phyloP scores from a whole-genome alignment of 495 filamentous ascomycete species.

The Daldinia caldariorum region DNA sequence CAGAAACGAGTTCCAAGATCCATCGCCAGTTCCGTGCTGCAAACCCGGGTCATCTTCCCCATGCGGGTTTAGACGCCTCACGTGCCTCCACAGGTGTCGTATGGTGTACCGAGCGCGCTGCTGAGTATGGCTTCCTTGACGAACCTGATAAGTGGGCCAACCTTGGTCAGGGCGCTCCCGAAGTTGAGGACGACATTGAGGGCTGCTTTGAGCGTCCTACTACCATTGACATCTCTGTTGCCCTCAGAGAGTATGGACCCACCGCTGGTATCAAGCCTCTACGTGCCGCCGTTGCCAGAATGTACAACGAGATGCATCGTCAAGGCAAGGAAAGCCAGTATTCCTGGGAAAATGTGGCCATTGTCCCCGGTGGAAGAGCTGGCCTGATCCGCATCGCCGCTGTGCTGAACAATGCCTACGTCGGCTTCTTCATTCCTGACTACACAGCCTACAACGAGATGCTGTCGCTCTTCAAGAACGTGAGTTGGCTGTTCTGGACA shows the following conservation, averaged over 20 bases:
- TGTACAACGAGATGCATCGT: slow-evolving; percentile 94
- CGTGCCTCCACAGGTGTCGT: slow-evolving; percentile 85
- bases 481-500: slow-evolving; percentile 48
- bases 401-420: slow-evolving; percentile 89
- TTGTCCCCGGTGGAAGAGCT: slow-evolving; percentile 92
- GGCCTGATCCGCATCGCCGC: slow-evolving; percentile 94
- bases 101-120: slow-evolving; percentile 85
- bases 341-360: slow-evolving; percentile 99
- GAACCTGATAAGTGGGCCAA: slow-evolving; percentile 89
- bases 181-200: slow-evolving; percentile 92
- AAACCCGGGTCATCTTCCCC: slow-evolving; percentile 87
- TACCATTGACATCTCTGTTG: slow-evolving; percentile 78
- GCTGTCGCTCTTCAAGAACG: slow-evolving; percentile 89
- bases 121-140: slow-evolving; percentile 82
- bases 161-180: slow-evolving; percentile 92
- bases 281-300: slow-evolving; percentile 84
- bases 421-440: slow-evolving; percentile 85
- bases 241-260: slow-evolving; percentile 88
- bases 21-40: slow-evolving; percentile 86
- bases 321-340: slow-evolving; percentile 89
- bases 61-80: slow-evolving; percentile 87
- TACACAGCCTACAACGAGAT: slow-evolving; percentile 94
- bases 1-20: slow-evolving; percentile 80
- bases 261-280: slow-evolving; percentile 93
- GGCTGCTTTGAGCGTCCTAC: slow-evolving; percentile 89